Evolutionary conservation across 2,329 filamentous ascomycete genomes (phyloP).

Genomic region (Penicillium sp.): DNA sequence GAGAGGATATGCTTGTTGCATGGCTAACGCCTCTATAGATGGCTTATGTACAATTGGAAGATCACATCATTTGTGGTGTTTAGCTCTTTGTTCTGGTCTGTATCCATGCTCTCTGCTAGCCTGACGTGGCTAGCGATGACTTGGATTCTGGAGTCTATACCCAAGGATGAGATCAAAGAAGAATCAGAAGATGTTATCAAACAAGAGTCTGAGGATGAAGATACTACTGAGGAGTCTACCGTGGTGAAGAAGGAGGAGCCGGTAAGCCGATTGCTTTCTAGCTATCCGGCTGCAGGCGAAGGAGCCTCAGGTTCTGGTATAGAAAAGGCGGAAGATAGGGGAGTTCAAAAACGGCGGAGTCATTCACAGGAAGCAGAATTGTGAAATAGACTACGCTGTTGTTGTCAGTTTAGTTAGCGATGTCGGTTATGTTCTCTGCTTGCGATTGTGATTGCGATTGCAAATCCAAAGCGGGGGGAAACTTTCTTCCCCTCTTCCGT

Average conservation of each 20-base stretch:
- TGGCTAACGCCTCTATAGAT: conserved; percentile 46
- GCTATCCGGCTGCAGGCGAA: conserved; percentile 19
- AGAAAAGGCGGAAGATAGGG: conserved; percentile 32
- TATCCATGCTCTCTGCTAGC: conserved; percentile 65
- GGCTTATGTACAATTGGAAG: conserved; percentile 83
- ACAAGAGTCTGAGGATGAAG: conserved; percentile 17
- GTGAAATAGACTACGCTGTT: not conserved
- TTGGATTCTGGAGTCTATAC: conserved; percentile 34
- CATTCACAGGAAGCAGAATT: conserved; percentile 21
- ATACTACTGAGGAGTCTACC: conserved; percentile 20
- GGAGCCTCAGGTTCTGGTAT: conserved; percentile 55
- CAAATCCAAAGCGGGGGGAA: conserved; percentile 15
- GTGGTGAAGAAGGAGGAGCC: conserved; percentile 32
- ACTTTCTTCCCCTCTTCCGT: conserved; percentile 21
- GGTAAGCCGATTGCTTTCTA: conserved; percentile 18
- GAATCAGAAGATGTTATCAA: conserved; percentile 23
- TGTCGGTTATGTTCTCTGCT: conserved; percentile 1
- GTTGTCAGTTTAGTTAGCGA: not conserved
- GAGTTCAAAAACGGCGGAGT: conserved; percentile 35
- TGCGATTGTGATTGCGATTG: conserved; percentile 4
- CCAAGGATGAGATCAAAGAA: conserved; percentile 31
- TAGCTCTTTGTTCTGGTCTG: conserved; percentile 69
- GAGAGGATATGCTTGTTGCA: not conserved
- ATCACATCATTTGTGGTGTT: conserved; percentile 66
- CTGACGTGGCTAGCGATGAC: conserved; percentile 61